Percentiles rank a stretch among this genome's conserved stretches.
Conservation (phyloP, 208 protist species). For the Leishmania tropica region DNA sequence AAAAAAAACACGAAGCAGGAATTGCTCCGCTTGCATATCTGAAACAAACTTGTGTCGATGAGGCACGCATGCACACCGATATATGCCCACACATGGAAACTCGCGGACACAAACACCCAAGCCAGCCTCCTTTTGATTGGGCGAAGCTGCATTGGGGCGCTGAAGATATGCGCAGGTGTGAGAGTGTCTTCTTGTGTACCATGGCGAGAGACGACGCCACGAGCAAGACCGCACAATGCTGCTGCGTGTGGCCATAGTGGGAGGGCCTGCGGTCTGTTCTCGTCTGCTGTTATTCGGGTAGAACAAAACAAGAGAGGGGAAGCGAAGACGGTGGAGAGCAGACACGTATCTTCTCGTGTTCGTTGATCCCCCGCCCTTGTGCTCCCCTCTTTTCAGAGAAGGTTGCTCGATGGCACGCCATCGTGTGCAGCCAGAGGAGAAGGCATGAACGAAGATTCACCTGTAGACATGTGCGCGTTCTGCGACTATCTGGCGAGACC, state of each 20-base stretch:
- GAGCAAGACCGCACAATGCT: background rate
- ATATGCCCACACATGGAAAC: background rate
- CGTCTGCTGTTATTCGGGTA: background rate
- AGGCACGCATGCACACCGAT: background rate
- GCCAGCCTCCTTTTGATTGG: background rate
- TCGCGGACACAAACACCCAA: background rate
- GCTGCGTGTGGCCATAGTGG: background rate
- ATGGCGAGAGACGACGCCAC: background rate
- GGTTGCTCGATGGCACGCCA: background rate
- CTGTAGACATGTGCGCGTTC: background rate
- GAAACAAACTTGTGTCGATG: background rate
- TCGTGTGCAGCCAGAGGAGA: background rate
- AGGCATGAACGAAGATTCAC: background rate
- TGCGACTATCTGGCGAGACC: background rate
- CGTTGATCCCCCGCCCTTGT: background rate
- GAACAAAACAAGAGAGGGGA: background rate
- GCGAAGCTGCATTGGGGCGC: background rate
- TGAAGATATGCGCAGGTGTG: background rate
- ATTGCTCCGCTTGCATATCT: background rate
- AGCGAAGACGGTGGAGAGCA: background rate
- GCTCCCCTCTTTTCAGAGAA: background rate
- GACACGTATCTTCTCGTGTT: background rate
- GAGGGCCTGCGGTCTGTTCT: background rate
- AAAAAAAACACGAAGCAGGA: background rate
- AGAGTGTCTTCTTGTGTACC: background rate